Conservation (phyloP, 1,284 basidiomycete genomes). For the Xerocomus nothofagi region DNA sequence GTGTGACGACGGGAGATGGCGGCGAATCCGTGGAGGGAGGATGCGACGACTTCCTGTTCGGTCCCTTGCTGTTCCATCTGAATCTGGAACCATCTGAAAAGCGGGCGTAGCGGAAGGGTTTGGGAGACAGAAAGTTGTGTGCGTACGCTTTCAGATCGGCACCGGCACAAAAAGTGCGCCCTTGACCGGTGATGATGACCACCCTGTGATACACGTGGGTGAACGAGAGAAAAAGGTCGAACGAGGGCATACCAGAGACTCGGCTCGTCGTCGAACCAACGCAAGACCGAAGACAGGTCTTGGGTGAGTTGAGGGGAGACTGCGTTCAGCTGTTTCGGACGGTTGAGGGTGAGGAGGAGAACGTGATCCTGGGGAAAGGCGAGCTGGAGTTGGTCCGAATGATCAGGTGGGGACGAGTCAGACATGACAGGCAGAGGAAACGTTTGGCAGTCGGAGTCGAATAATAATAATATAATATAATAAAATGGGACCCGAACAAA, state of each 20-base stretch:
- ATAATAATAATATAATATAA: no score
- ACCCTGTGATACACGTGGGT: conserved; percentile 50
- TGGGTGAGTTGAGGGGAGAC: conserved; percentile 61
- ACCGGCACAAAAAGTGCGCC: conserved; percentile 79
- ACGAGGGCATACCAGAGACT: conserved; percentile 62
- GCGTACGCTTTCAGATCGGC: conserved; percentile 70
- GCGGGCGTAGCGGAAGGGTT: neutral
- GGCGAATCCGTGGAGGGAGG: conserved; percentile 68
- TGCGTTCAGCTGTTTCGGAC: conserved; percentile 72
- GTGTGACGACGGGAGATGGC: conserved; percentile 66
- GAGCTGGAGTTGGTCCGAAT: conserved; percentile 58
- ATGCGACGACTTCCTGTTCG: conserved; percentile 44
- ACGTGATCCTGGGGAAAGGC: conserved; percentile 66
- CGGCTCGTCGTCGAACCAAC: conserved; percentile 79
- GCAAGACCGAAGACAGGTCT: conserved; percentile 58
- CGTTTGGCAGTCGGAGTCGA: no score
- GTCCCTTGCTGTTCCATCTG: conserved; percentile 26
- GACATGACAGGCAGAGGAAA: no score
- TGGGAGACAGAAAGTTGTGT: neutral
- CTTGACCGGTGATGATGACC: conserved; percentile 74
- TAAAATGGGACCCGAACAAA: no score
- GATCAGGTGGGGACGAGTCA: no score
- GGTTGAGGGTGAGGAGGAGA: conserved; percentile 72
- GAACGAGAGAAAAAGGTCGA: neutral
- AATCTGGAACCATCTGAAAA: conserved; percentile 23